Percentiles rank a stretch among this genome's conserved stretches.
These are phyloP conservation scores for Acacia concinna DNA, from an alignment of 331 rosid genomes.

Conservation along the genomic window DNA sequence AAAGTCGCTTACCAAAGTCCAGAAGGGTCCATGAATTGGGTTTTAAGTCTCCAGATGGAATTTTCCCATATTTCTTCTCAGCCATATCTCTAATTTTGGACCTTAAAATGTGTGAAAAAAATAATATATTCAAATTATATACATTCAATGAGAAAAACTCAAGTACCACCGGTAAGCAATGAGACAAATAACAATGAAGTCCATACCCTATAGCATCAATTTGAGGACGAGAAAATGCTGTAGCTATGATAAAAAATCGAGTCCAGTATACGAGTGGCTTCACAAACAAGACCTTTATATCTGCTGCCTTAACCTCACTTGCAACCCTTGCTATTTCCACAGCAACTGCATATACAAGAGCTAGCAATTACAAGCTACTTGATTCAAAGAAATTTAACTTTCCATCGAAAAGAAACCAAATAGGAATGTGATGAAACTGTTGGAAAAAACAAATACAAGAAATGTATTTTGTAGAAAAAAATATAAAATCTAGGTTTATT, in stretches of 20 bases:
- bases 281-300: conserved; percentile 89
- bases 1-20: conserved; percentile 70
- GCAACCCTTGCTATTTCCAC: conserved; percentile 88
- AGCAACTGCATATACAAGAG: conserved; percentile 64
- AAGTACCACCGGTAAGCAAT: conserved; percentile 1
- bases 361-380: conserved; percentile 14
- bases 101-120: conserved; percentile 47
- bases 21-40: conserved; percentile 96
- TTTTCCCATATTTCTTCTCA: conserved; percentile 80
- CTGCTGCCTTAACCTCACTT: conserved; percentile 88
- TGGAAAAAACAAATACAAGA: not conserved
- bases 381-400: not conserved
- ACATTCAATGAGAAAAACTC: conserved; percentile 20
- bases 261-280: conserved; percentile 98
- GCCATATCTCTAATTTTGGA: conserved; percentile 85
- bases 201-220: conserved; percentile 80
- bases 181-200: conserved; percentile 22
- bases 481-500: not conserved
- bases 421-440: conserved; percentile 11
- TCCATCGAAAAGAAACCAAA: conserved; percentile 11
- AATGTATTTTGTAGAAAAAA: conserved; percentile 9
- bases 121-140: conserved; percentile 7
- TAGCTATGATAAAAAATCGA: conserved; percentile 82
- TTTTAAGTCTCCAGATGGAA: conserved; percentile 75
- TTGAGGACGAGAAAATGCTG: conserved; percentile 97